A percentile compares a stretch with the other conserved stretches of the same genome.
Evolutionary conservation across 768 basidiomycete species (phyloP).

Genomic region (Sarcodon aspratus): DNA sequence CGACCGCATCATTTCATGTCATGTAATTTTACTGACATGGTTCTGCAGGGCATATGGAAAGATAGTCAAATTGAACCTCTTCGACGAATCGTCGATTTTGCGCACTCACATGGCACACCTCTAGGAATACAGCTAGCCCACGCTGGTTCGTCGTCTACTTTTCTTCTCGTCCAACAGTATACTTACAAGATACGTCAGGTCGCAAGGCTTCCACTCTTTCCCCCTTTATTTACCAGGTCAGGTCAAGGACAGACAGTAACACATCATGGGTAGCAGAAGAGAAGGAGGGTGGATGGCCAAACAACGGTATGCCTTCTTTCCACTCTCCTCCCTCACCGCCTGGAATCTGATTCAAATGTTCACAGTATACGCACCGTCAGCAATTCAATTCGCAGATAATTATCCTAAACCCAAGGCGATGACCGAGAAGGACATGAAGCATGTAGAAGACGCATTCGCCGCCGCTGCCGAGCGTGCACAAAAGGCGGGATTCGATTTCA

Average conservation of each 20-base stretch:
- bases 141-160: constrained; percentile 18
- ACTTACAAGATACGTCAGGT: constrained; percentile 13
- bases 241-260: constrained; percentile 18
- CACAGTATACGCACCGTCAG: constrained; percentile 57
- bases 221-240: constrained; percentile 46
- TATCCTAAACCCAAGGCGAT: constrained; percentile 51
- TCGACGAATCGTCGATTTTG: constrained; percentile 63
- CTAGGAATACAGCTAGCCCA: constrained; percentile 78
- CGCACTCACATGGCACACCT: constrained; percentile 53
- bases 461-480: constrained; percentile 43
- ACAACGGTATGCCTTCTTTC: constrained; percentile 30
- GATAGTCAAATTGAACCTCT: constrained; percentile 66
- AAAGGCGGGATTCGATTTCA: constrained; percentile 57
- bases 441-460: constrained; percentile 50
- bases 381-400: constrained; percentile 37
- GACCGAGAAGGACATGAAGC: constrained; percentile 39
- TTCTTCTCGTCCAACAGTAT: too few species aligned
- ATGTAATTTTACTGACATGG: background rate
- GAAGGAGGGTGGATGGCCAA: constrained; percentile 62
- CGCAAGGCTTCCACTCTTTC: constrained; percentile 64
- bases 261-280: constrained; percentile 25
- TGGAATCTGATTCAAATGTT: background rate
- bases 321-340: background rate
- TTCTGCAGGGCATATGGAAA: constrained; percentile 51
- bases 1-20: background rate